phyloP scores from a whole-genome alignment of 2,329 filamentous ascomycete species.

The Pyrenophora graminea region DNA sequence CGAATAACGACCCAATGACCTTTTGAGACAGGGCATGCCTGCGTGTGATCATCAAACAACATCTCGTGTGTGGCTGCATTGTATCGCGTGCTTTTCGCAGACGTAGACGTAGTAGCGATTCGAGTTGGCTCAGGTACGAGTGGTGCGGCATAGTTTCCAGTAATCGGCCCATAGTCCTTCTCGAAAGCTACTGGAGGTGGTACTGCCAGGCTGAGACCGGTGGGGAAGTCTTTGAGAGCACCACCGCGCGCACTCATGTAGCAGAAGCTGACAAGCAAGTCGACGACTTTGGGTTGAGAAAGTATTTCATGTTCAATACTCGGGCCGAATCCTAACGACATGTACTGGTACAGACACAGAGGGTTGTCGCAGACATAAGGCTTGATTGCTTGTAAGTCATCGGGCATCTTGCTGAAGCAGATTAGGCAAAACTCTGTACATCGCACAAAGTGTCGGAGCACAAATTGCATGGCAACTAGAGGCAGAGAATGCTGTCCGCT shows the following conservation, averaged over 20 bases:
- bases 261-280: conserved; percentile 82
- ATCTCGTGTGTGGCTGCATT: conserved; percentile 50
- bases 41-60: conserved; percentile 43
- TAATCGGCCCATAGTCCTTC: conserved; percentile 14
- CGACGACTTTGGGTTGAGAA: conserved; percentile 78
- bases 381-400: conserved; percentile 70
- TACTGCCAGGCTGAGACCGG: conserved; percentile 60
- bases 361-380: conserved; percentile 74
- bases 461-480: conserved; percentile 71
- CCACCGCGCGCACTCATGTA: conserved; percentile 60
- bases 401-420: conserved; percentile 71
- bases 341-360: conserved; percentile 86
- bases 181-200: conserved; percentile 44
- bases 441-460: conserved; percentile 73
- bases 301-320: conserved; percentile 84
- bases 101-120: not conserved
- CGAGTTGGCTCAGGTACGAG: too few relatives aligned
- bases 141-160: not conserved
- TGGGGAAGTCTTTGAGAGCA: conserved; percentile 59
- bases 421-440: conserved; percentile 88
- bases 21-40: conserved; percentile 43
- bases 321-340: conserved; percentile 81
- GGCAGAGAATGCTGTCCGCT: conserved; percentile 57
- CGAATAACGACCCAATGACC: conserved; percentile 60
- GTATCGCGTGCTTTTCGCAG: conserved; percentile 28